Base-by-base conservation (phyloP, 768 basidiomycete species). In the Boletus reticulatus region DNA sequence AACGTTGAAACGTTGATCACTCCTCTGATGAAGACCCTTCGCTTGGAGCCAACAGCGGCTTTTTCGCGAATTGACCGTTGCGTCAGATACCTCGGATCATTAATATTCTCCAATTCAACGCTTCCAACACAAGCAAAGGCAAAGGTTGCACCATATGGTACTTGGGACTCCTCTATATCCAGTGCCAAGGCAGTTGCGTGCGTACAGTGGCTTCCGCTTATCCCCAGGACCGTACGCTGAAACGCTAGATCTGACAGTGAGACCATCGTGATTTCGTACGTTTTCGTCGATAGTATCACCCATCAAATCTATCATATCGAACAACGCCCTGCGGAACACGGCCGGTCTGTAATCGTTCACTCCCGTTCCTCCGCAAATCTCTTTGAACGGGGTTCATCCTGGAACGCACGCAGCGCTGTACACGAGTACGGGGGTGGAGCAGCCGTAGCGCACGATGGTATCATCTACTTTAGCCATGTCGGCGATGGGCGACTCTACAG, bases 341-440 rank as follows among this genome's bases (percentile, higher is more conserved):
- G 52, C 41, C 52, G 38, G 10, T 53, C 38, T 32, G 22, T 53
- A 11, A 47, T 48, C 22, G 39, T 53, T 12, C 52, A 47, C 31
- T 47, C 52, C 20, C 52, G 16, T 20, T 41, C 52, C 4, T 46
- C 45, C 20, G 22, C 38, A 19, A 45, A 53, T 13, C 44, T 53
- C 38, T 53, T 53, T 36, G 19, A 46, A 11, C 52, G 17, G 20
- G 52, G 10, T 8, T 53, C 44, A 6, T 17, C 44, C 10, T 46
- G 52, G 52, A 14, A 46, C 29, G 52, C 52, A 19, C 44, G 52
- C 16, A 53, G 44, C 8, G 44, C 44, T 13, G 44, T 53, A 4
- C 52, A 53, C 34, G 52, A 22, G 16, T 53, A 53, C 14, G 52
- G 44, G 11, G 43, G 52, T 13, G 52, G 52, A 6, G 43, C 43